Percentiles rank a stretch among this genome's conserved stretches.
phyloP scores from a whole-genome alignment of 441 rosid species.

The Arabidopsis hybrid region DNA sequence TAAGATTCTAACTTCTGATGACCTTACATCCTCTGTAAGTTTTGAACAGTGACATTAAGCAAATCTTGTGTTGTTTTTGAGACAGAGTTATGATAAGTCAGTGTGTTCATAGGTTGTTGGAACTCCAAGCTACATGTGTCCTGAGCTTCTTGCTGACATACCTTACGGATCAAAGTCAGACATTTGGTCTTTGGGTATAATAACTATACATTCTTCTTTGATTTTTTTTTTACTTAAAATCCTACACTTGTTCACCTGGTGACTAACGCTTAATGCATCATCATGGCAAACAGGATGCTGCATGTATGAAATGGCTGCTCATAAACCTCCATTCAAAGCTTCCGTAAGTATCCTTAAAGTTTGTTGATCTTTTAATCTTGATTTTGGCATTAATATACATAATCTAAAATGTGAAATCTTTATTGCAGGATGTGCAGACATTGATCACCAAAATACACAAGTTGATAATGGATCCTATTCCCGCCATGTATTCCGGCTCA shows the following conservation, averaged over 20 bases:
- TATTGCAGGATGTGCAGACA: constrained; percentile 65
- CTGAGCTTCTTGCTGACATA: constrained; percentile 86
- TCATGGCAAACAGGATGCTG: constrained; percentile 68
- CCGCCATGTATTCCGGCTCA: constrained; percentile 68
- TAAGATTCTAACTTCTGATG: constrained; percentile 73
- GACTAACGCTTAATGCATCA: constrained; percentile 10
- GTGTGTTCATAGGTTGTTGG: constrained; percentile 63
- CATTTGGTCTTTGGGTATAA: constrained; percentile 77
- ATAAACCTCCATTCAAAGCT: constrained; percentile 78
- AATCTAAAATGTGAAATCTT: constrained; percentile 7
- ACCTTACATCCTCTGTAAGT: constrained; percentile 77
- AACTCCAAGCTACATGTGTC: constrained; percentile 88
- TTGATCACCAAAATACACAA: constrained; percentile 71
- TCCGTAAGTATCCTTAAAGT: constrained; percentile 54
- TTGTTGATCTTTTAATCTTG: neutral
- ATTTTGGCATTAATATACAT: neutral
- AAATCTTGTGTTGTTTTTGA: constrained; percentile 5
- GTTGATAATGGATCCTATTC: constrained; percentile 68
- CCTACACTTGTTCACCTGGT: constrained; percentile 12
- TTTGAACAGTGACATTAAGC: neutral
- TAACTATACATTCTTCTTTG: constrained; percentile 10
- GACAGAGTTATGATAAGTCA: neutral
- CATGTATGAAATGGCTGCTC: constrained; percentile 75
- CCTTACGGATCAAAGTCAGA: constrained; percentile 86
- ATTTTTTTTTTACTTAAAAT: neutral